phyloP scores from a whole-genome alignment of 768 basidiomycete genomes.

The Phlebiopsis flavidoalba region DNA sequence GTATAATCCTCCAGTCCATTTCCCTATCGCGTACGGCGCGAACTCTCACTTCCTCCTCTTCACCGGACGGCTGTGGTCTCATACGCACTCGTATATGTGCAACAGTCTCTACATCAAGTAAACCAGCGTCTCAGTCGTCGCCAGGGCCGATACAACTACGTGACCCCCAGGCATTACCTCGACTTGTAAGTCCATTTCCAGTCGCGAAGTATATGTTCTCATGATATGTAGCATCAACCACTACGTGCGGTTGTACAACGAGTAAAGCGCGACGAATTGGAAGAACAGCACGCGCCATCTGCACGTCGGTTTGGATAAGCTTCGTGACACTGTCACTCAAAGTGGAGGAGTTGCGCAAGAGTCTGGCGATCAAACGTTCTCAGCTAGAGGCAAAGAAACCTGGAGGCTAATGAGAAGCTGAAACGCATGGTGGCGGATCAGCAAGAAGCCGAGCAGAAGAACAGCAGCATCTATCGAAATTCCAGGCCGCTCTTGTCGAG shows the following conservation, averaged over 20 bases:
- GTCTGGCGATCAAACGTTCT: constrained; percentile 88
- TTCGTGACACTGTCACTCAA: constrained; percentile 93
- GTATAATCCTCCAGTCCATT: constrained; percentile 79
- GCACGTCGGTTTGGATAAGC: constrained; percentile 96
- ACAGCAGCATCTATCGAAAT: constrained; percentile 94
- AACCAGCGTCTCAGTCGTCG: constrained; percentile 85
- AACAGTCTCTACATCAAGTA: constrained; percentile 83
- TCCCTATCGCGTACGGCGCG: constrained; percentile 78
- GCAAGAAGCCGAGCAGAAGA: constrained; percentile 98
- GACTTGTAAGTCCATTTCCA: constrained; percentile 75
- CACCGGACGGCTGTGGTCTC: constrained; percentile 88
- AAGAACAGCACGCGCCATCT: constrained; percentile 98
- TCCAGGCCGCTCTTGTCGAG: constrained; percentile 85
- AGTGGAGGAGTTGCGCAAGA: constrained; percentile 93
- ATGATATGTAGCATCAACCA: constrained; percentile 76
- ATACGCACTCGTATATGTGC: constrained; percentile 93
- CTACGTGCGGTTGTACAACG: constrained; percentile 90
- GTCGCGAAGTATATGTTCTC: not conserved
- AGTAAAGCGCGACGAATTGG: constrained; percentile 96
- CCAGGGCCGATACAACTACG: constrained; percentile 95
- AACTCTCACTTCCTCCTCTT: constrained; percentile 77
- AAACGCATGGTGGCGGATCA: constrained; percentile 98
- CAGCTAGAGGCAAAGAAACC: constrained; percentile 92
- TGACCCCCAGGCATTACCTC: constrained; percentile 95
- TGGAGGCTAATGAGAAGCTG: constrained; percentile 95